phyloP scores from a whole-genome alignment of 2,329 filamentous ascomycete genomes.

The Boeremia lycopersici region DNA sequence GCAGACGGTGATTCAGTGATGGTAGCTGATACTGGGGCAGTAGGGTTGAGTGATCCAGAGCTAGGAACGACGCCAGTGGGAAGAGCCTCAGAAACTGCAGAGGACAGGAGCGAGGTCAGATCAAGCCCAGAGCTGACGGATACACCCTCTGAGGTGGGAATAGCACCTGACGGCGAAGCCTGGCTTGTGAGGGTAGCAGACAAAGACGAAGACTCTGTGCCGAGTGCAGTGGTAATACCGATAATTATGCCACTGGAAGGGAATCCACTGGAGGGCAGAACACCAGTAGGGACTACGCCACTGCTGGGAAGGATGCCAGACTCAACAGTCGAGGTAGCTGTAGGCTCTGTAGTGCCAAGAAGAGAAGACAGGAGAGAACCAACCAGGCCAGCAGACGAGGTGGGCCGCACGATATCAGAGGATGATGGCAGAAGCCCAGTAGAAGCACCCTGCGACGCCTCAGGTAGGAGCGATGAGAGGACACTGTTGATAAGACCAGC shows the following conservation, averaged over 20 bases:
- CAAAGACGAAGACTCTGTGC: slow-evolving; percentile 24
- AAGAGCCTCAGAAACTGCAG: slow-evolving; percentile 27
- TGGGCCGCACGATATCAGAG: slow-evolving; percentile 7
- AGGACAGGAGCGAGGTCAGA: slow-evolving; percentile 26
- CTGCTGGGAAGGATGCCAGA: slow-evolving; percentile 33
- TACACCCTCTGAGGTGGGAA: slow-evolving; percentile 29
- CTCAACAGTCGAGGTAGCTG: slow-evolving; percentile 20
- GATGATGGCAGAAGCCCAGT: slow-evolving; percentile 9
- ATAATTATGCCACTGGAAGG: slow-evolving; percentile 40
- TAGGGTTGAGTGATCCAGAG: slow-evolving; percentile 21
- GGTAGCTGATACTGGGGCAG: slow-evolving; percentile 5
- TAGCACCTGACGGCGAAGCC: slow-evolving; percentile 23
- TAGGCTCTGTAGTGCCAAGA: slow-evolving; percentile 17
- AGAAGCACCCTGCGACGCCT: slow-evolving; percentile 9
- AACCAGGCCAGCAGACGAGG: slow-evolving; percentile 16
- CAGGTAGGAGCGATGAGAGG: slow-evolving; percentile 23
- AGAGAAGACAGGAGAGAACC: slow-evolving; percentile 23
- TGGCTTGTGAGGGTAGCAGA: slow-evolving; percentile 19
- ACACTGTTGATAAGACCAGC: slow-evolving; percentile 15
- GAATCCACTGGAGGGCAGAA: slow-evolving; percentile 2
- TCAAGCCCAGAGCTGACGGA: slow-evolving; percentile 19
- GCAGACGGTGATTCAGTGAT: slow-evolving; percentile 19
- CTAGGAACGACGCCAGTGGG: slow-evolving; percentile 19
- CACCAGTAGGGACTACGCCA: slow-evolving; percentile 31
- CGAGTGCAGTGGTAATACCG: slow-evolving; percentile 45